A percentile compares a stretch with the other conserved stretches of the same genome.
These are phyloP conservation scores for Sporothrix variecibatus DNA, from an alignment of 2,329 filamentous ascomycete species.

Conservation along the genomic window DNA sequence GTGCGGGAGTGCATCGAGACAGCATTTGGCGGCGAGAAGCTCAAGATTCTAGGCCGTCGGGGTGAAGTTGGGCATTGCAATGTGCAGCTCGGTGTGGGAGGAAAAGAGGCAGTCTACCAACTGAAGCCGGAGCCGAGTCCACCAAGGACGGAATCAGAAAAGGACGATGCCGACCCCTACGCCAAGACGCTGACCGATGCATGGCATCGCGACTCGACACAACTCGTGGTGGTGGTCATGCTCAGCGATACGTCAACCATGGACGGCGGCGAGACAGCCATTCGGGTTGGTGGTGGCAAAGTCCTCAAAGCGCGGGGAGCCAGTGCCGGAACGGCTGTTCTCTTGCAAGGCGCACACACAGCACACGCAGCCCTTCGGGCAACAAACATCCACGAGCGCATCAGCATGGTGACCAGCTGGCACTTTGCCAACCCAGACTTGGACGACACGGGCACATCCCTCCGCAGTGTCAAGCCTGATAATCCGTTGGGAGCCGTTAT, in stretches of 20 bases:
- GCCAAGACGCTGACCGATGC: constrained; percentile 22
- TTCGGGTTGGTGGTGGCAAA: constrained; percentile 19
- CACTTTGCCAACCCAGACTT: constrained; percentile 28
- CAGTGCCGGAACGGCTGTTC: constrained; percentile 27
- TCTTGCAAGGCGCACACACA: constrained; percentile 28
- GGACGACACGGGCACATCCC: constrained; percentile 27
- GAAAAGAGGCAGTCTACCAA: constrained; percentile 27
- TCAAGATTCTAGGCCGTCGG: neutral
- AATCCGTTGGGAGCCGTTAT: constrained; percentile 20
- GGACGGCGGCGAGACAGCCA: constrained; percentile 30
- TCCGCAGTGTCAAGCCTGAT: constrained; percentile 28
- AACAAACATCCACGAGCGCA: constrained; percentile 29
- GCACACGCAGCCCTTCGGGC: constrained; percentile 30
- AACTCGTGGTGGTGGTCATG: constrained; percentile 28
- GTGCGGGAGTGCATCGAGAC: neutral
- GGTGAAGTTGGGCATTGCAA: constrained; percentile 29
- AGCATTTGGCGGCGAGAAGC: neutral
- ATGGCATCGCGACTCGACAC: constrained; percentile 30
- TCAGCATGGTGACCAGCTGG: constrained; percentile 30
- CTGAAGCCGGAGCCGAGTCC: neutral
- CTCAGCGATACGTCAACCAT: constrained; percentile 30
- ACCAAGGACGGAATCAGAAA: neutral
- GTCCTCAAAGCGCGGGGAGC: constrained; percentile 28
- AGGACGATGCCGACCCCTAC: constrained; percentile 17
- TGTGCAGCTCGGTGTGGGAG: constrained; percentile 29